These are phyloP conservation scores for Acrodontium crateriforme DNA, from an alignment of 2,329 filamentous ascomycete species.

Conservation along the genomic window DNA sequence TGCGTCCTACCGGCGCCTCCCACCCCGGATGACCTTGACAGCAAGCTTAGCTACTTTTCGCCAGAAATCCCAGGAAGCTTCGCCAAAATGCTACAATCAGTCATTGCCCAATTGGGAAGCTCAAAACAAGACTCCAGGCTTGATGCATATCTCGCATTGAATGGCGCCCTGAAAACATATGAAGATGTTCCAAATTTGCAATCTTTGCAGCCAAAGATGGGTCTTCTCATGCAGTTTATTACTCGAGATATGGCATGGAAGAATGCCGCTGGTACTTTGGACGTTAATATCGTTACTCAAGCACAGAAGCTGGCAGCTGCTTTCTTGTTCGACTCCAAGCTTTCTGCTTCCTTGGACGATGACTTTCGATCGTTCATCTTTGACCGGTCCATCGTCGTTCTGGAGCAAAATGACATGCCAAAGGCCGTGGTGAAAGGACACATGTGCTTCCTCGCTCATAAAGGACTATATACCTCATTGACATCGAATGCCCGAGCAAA, in stretches of 20 bases:
- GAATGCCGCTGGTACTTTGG: constrained; percentile 32
- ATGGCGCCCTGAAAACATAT: constrained; percentile 63
- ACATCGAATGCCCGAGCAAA: constrained; percentile 60
- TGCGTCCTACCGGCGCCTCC: constrained; percentile 17
- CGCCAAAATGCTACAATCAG: constrained; percentile 70
- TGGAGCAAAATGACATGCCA: constrained; percentile 53
- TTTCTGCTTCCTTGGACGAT: constrained; percentile 55
- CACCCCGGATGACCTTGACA: constrained; percentile 25
- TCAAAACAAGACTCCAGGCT: constrained; percentile 57
- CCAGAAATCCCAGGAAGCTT: constrained; percentile 45
- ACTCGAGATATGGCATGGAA: constrained; percentile 62
- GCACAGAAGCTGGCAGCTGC: constrained; percentile 64
- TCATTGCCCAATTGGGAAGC: constrained; percentile 66
- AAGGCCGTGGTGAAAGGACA: constrained; percentile 70
- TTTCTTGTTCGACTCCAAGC: constrained; percentile 60
- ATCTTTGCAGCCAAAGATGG: constrained; percentile 62
- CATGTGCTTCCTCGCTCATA: constrained; percentile 66
- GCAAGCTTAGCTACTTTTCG: constrained; percentile 26
- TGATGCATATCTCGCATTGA: constrained; percentile 76
- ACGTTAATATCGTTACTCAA: constrained; percentile 61
- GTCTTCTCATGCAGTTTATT: constrained; percentile 66
- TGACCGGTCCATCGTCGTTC: constrained; percentile 62
- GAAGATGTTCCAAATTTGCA: constrained; percentile 59
- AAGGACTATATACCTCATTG: constrained; percentile 61
- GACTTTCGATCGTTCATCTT: constrained; percentile 72